Evolutionary conservation across 1,139 yeast species (phyloP), one percentile per base, ranked within the genome.

Genomic region (Diutina scorzettiae): DNA sequence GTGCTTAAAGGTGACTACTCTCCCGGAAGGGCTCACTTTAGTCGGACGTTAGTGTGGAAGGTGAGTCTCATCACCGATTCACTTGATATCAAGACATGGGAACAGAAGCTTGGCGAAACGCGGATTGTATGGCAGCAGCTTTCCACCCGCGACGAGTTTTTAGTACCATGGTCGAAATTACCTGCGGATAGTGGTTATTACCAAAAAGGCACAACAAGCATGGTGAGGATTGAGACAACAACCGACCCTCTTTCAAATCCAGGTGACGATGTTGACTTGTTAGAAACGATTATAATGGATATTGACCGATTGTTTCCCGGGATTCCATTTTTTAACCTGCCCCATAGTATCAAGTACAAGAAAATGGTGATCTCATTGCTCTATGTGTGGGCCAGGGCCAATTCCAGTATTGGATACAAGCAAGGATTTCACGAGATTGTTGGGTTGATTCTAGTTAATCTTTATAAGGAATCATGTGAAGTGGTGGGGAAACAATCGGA

Each of bases 371-470:
- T 73, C 19, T 72, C 73, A 48, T 60, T 80, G 3, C 53, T 81
- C 24, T 79, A 64, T 55, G 60, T 72, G 6, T 77, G 79, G 71
- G 60, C 76, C 25, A 69, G 71, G 50, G 64, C 69, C 48, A 74
- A 76, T 50, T 68, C 71, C 20, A 56, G 58, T 34, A 63, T 68
- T n/a, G 73, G 76, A 2, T 81, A 81, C 54, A 78, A 74, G 50
- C 89, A 81, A 53, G 89, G 89, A 0, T 64, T 75, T 47, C 89
- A 81, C 56, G 89, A 81, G 53, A 62, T 81, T 12, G 62, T 78
- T 47, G 87, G 85, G 1, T 54, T 78, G 45, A 61, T 81, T 2
- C 78, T 69, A 52, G 57, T 75, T 45, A 71, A 69, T 46, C 47
- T 78, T n/a, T 55, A 61, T 46, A 53, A 56, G 8, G 80, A 74